Base-by-base conservation (phyloP, 31 red algal genomes). In the Pterothamnion heteromorphum region DNA sequence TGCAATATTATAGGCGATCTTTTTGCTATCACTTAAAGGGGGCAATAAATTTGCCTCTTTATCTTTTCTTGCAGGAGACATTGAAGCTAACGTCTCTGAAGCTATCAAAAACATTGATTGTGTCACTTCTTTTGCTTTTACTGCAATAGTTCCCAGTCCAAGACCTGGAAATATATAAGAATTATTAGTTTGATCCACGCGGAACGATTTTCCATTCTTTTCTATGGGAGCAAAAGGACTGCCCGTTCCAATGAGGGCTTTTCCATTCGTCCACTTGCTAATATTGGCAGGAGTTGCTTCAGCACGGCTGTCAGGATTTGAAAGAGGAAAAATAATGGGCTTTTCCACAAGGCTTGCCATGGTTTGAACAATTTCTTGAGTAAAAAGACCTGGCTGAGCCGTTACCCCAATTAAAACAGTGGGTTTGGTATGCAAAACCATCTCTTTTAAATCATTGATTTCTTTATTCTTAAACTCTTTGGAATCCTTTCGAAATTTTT, bases 121-220 rank as follows among this genome's bases (percentile, higher is more conserved):
- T 43, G 92, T 87, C 57, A 97, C 57, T 44, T 84, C 86, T n/a
- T 41, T 90, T 80, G 95, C 94, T 5, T 95, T 91, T 5, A 86
- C 90, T 9, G 93, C 32, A 58, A 93, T 78, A 21, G 95, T 89
- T 36, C 95, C 98, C 32, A 96, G 64, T n/a, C 98, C 98, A 27
- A 97, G 39, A 44, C 98, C 98, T 9, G 98, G 98, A 80, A 99
- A 99, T 24, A 94, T 92, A 86, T 96, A 97, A 24, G 87, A 84
- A 86, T 99, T 99, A 86, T 99, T 99, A 9, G 91, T 93, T 94
- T 99, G 96, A 4, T 91, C 94, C 3, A 95, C 44, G 26, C 92
- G 41, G 44, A 80, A 80, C 26, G 21, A 84, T 5, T 90, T 80
- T 44, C 74, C 86, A 41, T 88, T 74, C 22, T 20, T n/a, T 38